phyloP scores from a whole-genome alignment of 2,329 filamentous ascomycete species.

The Metarhizium brunneum region DNA sequence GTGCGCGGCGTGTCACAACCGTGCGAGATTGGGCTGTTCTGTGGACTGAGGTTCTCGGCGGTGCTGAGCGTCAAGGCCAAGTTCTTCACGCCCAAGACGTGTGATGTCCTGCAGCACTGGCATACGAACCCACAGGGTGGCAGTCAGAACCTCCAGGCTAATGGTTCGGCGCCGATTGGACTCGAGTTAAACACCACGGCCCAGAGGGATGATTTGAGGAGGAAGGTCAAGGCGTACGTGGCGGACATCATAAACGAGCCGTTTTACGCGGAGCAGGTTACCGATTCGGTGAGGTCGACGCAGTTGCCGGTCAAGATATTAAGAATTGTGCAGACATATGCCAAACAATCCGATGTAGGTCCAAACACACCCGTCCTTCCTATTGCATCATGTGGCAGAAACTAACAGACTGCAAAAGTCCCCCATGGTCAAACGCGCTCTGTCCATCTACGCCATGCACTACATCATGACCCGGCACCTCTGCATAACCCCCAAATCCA shows the following conservation, averaged over 20 bases:
- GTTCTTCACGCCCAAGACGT: conserved; percentile 40
- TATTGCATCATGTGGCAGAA: neutral
- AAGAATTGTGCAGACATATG: conserved; percentile 37
- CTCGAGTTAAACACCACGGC: conserved; percentile 33
- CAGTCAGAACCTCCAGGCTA: conserved; percentile 30
- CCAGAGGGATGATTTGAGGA: conserved; percentile 36
- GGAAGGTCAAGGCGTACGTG: conserved; percentile 38
- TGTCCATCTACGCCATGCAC: conserved; percentile 47
- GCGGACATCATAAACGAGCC: conserved; percentile 39
- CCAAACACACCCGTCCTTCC: neutral
- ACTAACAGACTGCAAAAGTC: conserved; percentile 19
- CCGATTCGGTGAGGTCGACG: conserved; percentile 35
- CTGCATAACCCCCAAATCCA: conserved; percentile 35
- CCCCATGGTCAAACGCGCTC: conserved; percentile 41
- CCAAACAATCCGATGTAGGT: conserved; percentile 34
- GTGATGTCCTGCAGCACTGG: conserved; percentile 42
- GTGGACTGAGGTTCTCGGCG: conserved; percentile 33
- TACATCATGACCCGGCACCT: conserved; percentile 48
- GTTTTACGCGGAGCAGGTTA: conserved; percentile 39
- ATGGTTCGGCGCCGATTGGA: conserved; percentile 39
- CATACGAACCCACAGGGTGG: conserved; percentile 30
- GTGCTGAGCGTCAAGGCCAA: conserved; percentile 39
- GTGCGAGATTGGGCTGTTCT: conserved; percentile 39
- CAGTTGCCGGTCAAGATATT: conserved; percentile 37
- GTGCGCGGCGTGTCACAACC: conserved; percentile 30